These are phyloP conservation scores for Lichina pygmaea DNA, from an alignment of 495 filamentous ascomycete species.

Conservation along the genomic window DNA sequence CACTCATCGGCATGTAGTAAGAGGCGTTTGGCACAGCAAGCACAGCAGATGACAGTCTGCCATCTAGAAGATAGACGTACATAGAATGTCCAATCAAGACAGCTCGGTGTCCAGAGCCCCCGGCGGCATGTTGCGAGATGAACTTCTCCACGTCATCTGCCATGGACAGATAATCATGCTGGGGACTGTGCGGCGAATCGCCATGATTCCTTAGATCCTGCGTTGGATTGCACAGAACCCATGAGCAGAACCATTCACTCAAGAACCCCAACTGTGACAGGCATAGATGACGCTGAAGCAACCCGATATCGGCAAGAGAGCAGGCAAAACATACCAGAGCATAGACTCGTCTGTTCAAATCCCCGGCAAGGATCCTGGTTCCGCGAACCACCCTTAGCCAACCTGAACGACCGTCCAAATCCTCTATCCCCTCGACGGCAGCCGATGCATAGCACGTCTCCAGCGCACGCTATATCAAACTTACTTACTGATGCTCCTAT, in stretches of 20 bases:
- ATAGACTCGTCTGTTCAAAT: conserved; percentile 60
- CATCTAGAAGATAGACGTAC: conserved; percentile 14
- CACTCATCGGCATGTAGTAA: too few relatives aligned
- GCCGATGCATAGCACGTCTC: too few relatives aligned
- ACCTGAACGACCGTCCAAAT: too few relatives aligned
- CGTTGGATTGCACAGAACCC: background rate
- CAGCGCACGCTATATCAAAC: conserved; percentile 8
- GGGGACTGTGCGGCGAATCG: conserved; percentile 48
- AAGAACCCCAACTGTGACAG: too few relatives aligned
- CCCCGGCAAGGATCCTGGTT: conserved; percentile 48
- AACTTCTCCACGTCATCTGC: conserved; percentile 70
- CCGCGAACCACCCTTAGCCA: too few relatives aligned
- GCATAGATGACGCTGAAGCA: too few relatives aligned
- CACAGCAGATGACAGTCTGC: too few relatives aligned
- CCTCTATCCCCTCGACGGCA: too few relatives aligned
- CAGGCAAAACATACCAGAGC: conserved; percentile 31
- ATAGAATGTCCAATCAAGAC: conserved; percentile 90
- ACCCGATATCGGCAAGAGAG: too few relatives aligned
- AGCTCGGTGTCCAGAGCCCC: conserved; percentile 2
- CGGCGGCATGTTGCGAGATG: conserved; percentile 33
- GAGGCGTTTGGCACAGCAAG: too few relatives aligned
- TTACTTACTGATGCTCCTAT: conserved; percentile 89
- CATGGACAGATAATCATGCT: conserved; percentile 67
- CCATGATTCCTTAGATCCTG: conserved; percentile 93
- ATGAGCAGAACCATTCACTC: background rate